phyloP scores from a whole-genome alignment of 2,329 filamentous ascomycete species.

The Colletotrichum endophyticum region DNA sequence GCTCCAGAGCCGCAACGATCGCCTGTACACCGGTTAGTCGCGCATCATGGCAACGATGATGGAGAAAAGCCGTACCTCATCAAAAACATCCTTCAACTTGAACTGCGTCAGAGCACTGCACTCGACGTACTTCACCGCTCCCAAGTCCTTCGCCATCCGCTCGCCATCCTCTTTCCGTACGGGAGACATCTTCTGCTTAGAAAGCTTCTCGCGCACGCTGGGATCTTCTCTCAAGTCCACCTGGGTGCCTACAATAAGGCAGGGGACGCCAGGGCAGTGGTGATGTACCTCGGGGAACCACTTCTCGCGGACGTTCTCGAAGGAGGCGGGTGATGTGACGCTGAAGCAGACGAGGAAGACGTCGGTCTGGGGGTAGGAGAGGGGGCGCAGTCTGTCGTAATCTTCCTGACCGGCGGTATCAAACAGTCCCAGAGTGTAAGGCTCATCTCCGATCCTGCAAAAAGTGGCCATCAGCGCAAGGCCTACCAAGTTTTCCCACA shows the following conservation, averaged over 20 bases:
- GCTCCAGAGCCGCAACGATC: slow-evolving; percentile 93
- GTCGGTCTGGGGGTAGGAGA: slow-evolving; percentile 98
- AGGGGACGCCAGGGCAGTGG: slow-evolving; percentile 96
- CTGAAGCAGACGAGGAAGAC: slow-evolving; percentile 99
- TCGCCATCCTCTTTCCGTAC: slow-evolving; percentile 94
- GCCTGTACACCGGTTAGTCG: slow-evolving; percentile 60
- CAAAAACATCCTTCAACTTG: slow-evolving; percentile 98
- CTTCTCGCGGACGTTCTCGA: slow-evolving; percentile 99
- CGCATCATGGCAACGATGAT: background rate
- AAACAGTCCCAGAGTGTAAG: slow-evolving; percentile 95
- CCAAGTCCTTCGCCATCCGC: slow-evolving; percentile 95
- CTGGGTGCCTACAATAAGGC: slow-evolving; percentile 97
- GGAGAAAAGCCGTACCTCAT: slow-evolving; percentile 72
- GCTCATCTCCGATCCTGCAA: slow-evolving; percentile 95
- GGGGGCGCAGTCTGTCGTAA: slow-evolving; percentile 94
- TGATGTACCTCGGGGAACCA: slow-evolving; percentile 99
- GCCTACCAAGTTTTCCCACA: background rate
- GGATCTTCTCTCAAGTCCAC: slow-evolving; percentile 92
- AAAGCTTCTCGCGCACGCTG: slow-evolving; percentile 86
- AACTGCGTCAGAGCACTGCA: slow-evolving; percentile 98
- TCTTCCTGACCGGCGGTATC: slow-evolving; percentile 99
- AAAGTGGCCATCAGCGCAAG: slow-evolving; percentile 1
- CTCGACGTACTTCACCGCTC: slow-evolving; percentile 98
- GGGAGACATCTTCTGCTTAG: slow-evolving; percentile 95
- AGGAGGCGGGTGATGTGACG: slow-evolving; percentile 94